These are phyloP conservation scores for Silene coronaria DNA, from an alignment of 179 eudicot genomes.

Conservation along the genomic window DNA sequence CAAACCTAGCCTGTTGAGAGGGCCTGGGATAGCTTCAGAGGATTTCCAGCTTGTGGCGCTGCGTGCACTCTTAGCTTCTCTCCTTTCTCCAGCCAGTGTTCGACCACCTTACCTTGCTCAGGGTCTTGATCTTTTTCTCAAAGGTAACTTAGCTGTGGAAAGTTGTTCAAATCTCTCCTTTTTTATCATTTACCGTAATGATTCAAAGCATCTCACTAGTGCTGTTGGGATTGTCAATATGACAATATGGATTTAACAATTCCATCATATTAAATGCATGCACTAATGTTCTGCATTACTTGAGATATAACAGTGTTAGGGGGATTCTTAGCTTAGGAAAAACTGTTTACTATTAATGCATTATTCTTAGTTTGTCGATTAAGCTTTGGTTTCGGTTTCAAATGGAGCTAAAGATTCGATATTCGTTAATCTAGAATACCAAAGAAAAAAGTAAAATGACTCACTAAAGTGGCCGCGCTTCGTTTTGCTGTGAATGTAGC, in stretches of 20 bases:
- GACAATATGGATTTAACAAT: background rate
- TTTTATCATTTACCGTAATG: background rate
- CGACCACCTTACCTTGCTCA: conserved; percentile 71
- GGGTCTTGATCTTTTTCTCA: conserved; percentile 67
- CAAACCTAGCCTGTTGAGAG: conserved; percentile 19
- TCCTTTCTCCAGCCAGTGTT: conserved; percentile 62
- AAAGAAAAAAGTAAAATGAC: too few relatives aligned
- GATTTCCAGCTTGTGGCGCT: conserved; percentile 77
- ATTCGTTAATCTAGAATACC: too few relatives aligned
- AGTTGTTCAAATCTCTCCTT: background rate
- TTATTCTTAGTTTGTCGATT: too few relatives aligned
- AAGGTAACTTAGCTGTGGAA: conserved; percentile 41
- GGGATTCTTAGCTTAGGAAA: too few relatives aligned
- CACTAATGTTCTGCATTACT: too few relatives aligned
- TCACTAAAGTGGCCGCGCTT: too few relatives aligned
- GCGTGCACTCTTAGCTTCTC: conserved; percentile 77
- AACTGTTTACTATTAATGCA: too few relatives aligned
- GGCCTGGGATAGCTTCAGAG: conserved; percentile 35
- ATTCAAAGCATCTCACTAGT: background rate
- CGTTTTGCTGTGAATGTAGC: too few relatives aligned
- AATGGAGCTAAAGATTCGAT: too few relatives aligned
- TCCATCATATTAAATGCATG: too few relatives aligned
- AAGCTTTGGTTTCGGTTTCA: too few relatives aligned
- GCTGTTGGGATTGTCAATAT: background rate
- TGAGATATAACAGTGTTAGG: too few relatives aligned